These are phyloP conservation scores for Torulaspora pretoriensis DNA, from an alignment of 1,139 yeast species.

Conservation along the genomic window DNA sequence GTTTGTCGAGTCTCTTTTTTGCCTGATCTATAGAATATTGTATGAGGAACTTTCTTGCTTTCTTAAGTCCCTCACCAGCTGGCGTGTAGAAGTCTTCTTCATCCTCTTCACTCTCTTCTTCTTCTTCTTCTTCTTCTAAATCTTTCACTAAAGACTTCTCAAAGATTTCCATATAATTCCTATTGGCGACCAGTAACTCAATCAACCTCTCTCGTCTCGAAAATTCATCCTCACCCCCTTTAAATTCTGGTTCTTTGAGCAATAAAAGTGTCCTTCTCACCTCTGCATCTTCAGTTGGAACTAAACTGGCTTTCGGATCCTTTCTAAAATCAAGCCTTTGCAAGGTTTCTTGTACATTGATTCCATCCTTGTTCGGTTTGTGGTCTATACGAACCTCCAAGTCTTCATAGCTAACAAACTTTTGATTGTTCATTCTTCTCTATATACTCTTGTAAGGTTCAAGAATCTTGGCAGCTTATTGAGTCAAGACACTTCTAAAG, in stretches of 20 bases:
- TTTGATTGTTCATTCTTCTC: not conserved
- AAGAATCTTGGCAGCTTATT: not conserved
- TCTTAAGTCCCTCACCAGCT: conserved; percentile 56
- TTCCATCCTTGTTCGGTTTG: conserved; percentile 19
- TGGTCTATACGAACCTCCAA: conserved; percentile 21
- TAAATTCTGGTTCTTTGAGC: conserved; percentile 56
- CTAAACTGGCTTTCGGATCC: conserved; percentile 31
- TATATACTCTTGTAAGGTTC: not conserved
- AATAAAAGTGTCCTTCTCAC: conserved; percentile 48
- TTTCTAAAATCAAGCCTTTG: conserved; percentile 30
- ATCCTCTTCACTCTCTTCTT: conserved; percentile 33
- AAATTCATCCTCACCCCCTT: conserved; percentile 57
- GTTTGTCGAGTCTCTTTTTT: conserved; percentile 39
- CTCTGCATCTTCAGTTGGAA: conserved; percentile 63
- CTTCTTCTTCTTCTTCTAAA: conserved; percentile 9
- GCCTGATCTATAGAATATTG: conserved; percentile 48
- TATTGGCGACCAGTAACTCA: conserved; percentile 36
- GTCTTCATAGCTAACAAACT: conserved; percentile 11
- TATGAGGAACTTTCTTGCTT: conserved; percentile 52
- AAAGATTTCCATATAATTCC: conserved; percentile 20
- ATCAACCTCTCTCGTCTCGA: conserved; percentile 59
- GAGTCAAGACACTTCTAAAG: not conserved
- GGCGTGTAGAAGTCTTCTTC: conserved; percentile 80
- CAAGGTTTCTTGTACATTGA: conserved; percentile 29
- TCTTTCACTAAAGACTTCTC: conserved; percentile 27